Conservation (phyloP, 192 early-diverging fungal genomes). For the Mortierella antarctica region DNA sequence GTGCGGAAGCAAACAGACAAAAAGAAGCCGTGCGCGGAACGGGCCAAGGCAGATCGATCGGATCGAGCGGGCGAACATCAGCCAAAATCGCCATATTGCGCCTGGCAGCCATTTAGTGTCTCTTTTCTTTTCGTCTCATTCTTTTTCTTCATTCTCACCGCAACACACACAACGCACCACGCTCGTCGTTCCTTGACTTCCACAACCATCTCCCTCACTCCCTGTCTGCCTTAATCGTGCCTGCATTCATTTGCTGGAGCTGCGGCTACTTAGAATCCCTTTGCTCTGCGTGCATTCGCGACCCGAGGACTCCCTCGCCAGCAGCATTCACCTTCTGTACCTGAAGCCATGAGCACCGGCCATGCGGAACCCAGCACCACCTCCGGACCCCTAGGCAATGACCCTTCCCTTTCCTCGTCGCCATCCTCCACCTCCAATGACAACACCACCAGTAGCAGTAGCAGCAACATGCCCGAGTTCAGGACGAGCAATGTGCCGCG, state of each 20-base stretch:
- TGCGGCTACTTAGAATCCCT: too few relatives aligned
- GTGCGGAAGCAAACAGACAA: neutral
- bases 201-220: neutral
- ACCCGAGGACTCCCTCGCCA: too few relatives aligned
- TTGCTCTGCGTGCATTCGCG: too few relatives aligned
- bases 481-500: conserved; percentile 11
- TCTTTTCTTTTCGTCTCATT: neutral
- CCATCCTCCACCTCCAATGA: neutral
- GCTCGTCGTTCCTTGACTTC: neutral
- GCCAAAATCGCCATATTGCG: too few relatives aligned
- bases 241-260: too few relatives aligned
- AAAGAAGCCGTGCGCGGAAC: neutral
- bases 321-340: too few relatives aligned
- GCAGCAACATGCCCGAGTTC: neutral
- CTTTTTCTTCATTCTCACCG: neutral
- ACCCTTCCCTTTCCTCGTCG: too few relatives aligned
- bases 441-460: neutral
- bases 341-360: too few relatives aligned
- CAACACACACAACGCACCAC: neutral
- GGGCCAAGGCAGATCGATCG: neutral
- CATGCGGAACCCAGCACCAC: neutral
- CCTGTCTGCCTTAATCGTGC: too few relatives aligned
- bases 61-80: too few relatives aligned
- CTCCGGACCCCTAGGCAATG: too few relatives aligned
- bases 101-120: too few relatives aligned